Evolutionary conservation across 2,329 filamentous ascomycete species (phyloP).

Genomic region (Talaromyces sp.): DNA sequence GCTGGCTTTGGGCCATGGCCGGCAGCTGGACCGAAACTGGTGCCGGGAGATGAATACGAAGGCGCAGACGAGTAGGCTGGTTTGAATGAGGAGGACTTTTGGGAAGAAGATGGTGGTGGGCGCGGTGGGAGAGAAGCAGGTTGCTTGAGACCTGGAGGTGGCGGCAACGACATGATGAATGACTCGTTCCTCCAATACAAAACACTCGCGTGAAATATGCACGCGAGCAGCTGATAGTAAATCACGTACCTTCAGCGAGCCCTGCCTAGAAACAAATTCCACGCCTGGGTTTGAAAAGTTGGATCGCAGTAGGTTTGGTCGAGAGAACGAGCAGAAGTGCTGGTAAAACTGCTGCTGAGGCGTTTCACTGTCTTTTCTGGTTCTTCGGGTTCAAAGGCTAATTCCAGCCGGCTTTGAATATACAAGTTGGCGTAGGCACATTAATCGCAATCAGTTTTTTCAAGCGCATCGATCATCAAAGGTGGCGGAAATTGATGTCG

Average conservation of each 20-base stretch:
- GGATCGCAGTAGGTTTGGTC: background rate
- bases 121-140: conserved; percentile 68
- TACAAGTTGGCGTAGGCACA: background rate
- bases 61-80: conserved; percentile 49
- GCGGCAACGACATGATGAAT: conserved; percentile 75
- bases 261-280: conserved; percentile 16
- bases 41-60: conserved; percentile 24
- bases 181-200: conserved; percentile 32
- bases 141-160: conserved; percentile 68
- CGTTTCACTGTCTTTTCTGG: background rate
- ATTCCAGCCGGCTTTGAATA: background rate
- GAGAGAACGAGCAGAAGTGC: background rate
- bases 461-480: background rate
- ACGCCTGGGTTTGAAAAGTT: background rate
- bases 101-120: conserved; percentile 59
- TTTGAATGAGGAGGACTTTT: conserved; percentile 40
- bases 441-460: background rate
- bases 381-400: background rate
- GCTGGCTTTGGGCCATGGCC: conserved; percentile 29
- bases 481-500: background rate
- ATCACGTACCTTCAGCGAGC: conserved; percentile 40
- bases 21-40: conserved; percentile 14
- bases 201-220: conserved; percentile 8
- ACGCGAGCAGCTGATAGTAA: conserved; percentile 23
- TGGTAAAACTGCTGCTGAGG: background rate